phyloP scores from a whole-genome alignment of 768 basidiomycete genomes.

The button mushroom (Agaricus bisporus) region DNA sequence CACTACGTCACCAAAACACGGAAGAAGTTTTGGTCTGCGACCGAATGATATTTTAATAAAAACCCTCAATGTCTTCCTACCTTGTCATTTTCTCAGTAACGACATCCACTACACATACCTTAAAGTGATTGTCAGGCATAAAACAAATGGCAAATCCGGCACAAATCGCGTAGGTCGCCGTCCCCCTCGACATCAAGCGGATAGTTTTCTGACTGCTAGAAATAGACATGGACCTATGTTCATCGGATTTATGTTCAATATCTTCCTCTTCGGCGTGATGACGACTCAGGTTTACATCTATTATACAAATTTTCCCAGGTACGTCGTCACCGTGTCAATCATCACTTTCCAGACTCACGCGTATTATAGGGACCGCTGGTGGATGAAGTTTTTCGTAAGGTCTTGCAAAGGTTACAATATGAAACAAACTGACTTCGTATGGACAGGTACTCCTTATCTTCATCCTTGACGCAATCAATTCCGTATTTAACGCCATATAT shows the following conservation, averaged over 20 bases:
- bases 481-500: conserved; percentile 36
- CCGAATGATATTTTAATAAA: too few species aligned
- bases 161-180: conserved; percentile 26
- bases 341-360: not conserved
- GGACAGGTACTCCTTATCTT: conserved; percentile 38
- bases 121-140: too few species aligned
- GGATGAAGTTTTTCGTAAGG: conserved; percentile 43
- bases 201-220: not conserved
- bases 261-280: conserved; percentile 45
- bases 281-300: conserved; percentile 44
- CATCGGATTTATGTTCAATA: conserved; percentile 41
- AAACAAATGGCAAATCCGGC: conserved; percentile 20
- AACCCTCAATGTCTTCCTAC: too few species aligned
- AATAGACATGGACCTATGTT: conserved; percentile 47
- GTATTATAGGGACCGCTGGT: conserved; percentile 32
- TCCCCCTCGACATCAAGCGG: not conserved
- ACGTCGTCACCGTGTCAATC: conserved; percentile 13
- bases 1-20: too few species aligned
- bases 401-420: not conserved
- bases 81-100: too few species aligned
- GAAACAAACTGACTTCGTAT: not conserved
- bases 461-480: conserved; percentile 42
- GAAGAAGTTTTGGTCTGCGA: too few species aligned
- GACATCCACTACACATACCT: too few species aligned
- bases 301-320: conserved; percentile 27